These are phyloP conservation scores for Paraphoma chrysanthemicola DNA, from an alignment of 2,329 filamentous ascomycete species.

Conservation along the genomic window DNA sequence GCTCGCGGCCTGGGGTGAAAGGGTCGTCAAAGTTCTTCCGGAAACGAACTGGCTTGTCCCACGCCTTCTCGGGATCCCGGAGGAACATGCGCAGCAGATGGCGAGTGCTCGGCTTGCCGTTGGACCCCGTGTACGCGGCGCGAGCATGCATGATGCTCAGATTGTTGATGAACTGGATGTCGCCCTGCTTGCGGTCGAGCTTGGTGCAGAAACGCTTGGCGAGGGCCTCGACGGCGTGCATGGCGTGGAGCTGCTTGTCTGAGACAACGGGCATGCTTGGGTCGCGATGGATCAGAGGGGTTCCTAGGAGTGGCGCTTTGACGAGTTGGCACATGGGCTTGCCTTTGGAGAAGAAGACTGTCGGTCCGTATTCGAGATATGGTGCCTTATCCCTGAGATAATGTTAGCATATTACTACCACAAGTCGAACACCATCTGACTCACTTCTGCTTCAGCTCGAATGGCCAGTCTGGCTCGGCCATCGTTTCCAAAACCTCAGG, in stretches of 20 bases:
- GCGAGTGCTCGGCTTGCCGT: slow-evolving; percentile 33
- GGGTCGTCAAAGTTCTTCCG: slow-evolving; percentile 41
- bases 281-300: slow-evolving; percentile 38
- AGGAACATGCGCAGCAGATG: slow-evolving; percentile 49
- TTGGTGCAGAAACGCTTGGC: slow-evolving; percentile 37
- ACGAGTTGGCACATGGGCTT: slow-evolving; percentile 48
- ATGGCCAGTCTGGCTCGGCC: slow-evolving; percentile 44
- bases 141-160: slow-evolving; percentile 47
- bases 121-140: slow-evolving; percentile 36
- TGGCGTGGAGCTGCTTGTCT: slow-evolving; percentile 35
- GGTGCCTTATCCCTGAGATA: slow-evolving; percentile 30
- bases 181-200: slow-evolving; percentile 44
- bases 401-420: slow-evolving; percentile 1
- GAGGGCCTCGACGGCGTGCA: slow-evolving; percentile 36
- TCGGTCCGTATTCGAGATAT: slow-evolving; percentile 43
- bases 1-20: slow-evolving; percentile 35
- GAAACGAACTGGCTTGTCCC: slow-evolving; percentile 40
- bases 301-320: slow-evolving; percentile 47
- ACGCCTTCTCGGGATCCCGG: slow-evolving; percentile 41
- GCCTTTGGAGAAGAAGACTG: slow-evolving; percentile 44
- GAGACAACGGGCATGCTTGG: slow-evolving; percentile 39
- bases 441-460: slow-evolving; percentile 48
- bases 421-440: neutral
- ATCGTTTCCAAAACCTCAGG: slow-evolving; percentile 45
- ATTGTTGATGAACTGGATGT: slow-evolving; percentile 48